These are phyloP conservation scores for Fusarium nisikadoi DNA, from an alignment of 2,329 filamentous ascomycete species.

Conservation along the genomic window DNA sequence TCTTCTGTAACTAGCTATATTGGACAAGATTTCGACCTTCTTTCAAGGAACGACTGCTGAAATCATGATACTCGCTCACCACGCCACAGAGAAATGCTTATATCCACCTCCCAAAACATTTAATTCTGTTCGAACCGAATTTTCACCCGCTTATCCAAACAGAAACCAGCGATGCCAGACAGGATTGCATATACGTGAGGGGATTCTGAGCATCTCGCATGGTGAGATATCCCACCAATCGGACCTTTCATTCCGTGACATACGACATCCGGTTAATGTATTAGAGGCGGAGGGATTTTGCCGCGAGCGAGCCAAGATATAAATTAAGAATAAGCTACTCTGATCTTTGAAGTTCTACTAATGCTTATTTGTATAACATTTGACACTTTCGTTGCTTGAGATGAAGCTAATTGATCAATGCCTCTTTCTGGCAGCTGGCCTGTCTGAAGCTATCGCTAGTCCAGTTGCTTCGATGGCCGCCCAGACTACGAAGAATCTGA, in stretches of 20 bases:
- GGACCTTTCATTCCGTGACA: slow-evolving; percentile 10
- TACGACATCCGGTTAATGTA: slow-evolving; percentile 20
- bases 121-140: accelerated
- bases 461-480: not conserved
- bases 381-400: not conserved
- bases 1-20: no score
- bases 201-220: not conserved
- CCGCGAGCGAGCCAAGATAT: not conserved
- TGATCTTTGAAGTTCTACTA: accelerated
- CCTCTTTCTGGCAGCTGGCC: not conserved
- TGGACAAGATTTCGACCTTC: no score
- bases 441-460: not conserved
- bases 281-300: not conserved
- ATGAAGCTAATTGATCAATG: not conserved
- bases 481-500: slow-evolving; percentile 6
- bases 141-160: not conserved
- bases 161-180: accelerated
- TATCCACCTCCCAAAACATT: not conserved
- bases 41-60: not conserved
- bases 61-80: no score
- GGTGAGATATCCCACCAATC: slow-evolving; percentile 21
- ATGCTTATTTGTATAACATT: accelerated
- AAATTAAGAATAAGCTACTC: not conserved
- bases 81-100: not conserved
- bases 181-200: not conserved